These are phyloP conservation scores for Dicorynia guianensis DNA, from an alignment of 306 rosid genomes.

Conservation along the genomic window DNA sequence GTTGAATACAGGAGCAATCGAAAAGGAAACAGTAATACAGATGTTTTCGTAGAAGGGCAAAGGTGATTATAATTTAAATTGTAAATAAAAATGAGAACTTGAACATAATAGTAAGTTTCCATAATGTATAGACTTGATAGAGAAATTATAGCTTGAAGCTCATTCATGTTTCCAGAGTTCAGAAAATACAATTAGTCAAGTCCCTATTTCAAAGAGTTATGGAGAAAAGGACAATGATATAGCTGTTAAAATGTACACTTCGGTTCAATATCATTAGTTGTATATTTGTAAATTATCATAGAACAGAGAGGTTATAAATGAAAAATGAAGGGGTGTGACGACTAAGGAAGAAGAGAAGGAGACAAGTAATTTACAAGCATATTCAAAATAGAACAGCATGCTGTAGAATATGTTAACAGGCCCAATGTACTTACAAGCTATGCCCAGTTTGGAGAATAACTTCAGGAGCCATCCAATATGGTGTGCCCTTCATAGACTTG, in stretches of 20 bases:
- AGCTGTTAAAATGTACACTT: background rate
- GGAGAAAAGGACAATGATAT: background rate
- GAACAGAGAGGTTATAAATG: too few relatives aligned
- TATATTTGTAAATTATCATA: background rate
- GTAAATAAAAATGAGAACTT: too few relatives aligned
- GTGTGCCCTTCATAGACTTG: conserved; percentile 99
- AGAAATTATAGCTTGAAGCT: background rate
- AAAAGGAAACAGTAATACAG: too few relatives aligned
- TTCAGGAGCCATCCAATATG: conserved; percentile 99
- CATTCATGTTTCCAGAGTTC: background rate
- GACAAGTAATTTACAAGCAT: background rate
- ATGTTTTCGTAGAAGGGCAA: too few relatives aligned
- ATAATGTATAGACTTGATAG: background rate
- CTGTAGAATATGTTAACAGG: conserved; percentile 36
- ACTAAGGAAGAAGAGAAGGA: background rate
- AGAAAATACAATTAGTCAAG: background rate
- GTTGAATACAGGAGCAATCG: too few relatives aligned
- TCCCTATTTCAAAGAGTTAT: background rate
- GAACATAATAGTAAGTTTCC: background rate
- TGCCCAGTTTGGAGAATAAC: conserved; percentile 99
- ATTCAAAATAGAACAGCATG: conserved; percentile 36
- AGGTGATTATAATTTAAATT: too few relatives aligned
- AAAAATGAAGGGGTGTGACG: background rate
- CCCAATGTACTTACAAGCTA: conserved; percentile 83
- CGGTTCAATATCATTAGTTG: background rate